Conservation (phyloP, 306 rosid genomes). For the Cucurbita pepo region DNA sequence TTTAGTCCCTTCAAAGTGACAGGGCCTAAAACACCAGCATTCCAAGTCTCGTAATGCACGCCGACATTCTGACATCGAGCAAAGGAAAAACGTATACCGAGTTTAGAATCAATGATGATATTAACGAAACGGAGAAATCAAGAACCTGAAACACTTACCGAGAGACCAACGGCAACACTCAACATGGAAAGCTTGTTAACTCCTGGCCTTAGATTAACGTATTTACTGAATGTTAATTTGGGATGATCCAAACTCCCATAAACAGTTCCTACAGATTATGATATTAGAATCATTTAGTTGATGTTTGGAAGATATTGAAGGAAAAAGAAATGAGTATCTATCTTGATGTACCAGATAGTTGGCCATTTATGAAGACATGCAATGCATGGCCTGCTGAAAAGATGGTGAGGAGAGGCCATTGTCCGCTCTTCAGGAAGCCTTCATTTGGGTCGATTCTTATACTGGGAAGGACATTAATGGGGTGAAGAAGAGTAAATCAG, state of each 20-base stretch:
- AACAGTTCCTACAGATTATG: constrained; percentile 36
- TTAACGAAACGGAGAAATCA: neutral
- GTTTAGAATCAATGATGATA: neutral
- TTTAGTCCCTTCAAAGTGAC: constrained; percentile 66
- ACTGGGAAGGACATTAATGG: constrained; percentile 20
- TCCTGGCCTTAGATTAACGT: constrained; percentile 53
- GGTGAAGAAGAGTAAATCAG: neutral
- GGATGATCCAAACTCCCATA: constrained; percentile 46
- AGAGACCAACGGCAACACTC: constrained; percentile 73
- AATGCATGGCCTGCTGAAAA: constrained; percentile 85
- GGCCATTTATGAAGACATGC: constrained; percentile 82
- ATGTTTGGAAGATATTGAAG: neutral
- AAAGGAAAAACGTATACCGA: neutral
- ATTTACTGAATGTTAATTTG: constrained; percentile 44
- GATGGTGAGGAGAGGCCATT: constrained; percentile 52
- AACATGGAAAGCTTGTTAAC: constrained; percentile 82
- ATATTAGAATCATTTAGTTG: constrained; percentile 1
- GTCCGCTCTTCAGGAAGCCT: constrained; percentile 48
- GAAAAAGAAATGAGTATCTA: neutral
- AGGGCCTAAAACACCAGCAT: constrained; percentile 86
- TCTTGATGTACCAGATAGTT: constrained; percentile 48
- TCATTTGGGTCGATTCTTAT: constrained; percentile 58
- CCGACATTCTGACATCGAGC: constrained; percentile 59
- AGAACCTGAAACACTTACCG: constrained; percentile 40
- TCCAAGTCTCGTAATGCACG: constrained; percentile 73